Evolutionary conservation across 495 filamentous ascomycete species (phyloP), one percentile per base, ranked within the genome.

Genomic region (Cercophora sp.): DNA sequence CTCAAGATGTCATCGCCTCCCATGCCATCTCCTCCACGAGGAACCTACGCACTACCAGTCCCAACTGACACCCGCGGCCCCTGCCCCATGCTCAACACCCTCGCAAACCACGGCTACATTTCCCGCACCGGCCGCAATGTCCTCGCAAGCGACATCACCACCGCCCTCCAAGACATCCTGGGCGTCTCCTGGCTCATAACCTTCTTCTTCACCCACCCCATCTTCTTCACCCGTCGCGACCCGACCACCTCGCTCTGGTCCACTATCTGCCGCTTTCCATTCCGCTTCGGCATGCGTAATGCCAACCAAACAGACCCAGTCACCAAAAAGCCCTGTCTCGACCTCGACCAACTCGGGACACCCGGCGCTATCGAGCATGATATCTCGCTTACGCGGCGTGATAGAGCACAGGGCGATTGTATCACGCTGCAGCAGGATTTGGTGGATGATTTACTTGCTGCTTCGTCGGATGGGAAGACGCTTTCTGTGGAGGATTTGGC

Each of bases 331-430:
- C 25, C 6, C 40, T 18, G 50, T 52, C 24, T 71, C 4, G 52
- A 66, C 49, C 60, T 71, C 23, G 64, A 69, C 46, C 60, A 68
- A 36, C 52, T 71, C 10, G 62, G 37, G 24, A 52, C 29, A 0
- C 66, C 57, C 26, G 54, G 53, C 48, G 56, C 46, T 1, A 51
- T 69, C 36, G 68, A 69, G 52, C 66, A 71, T 46, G 68, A 71
- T 48, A 58, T 69, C 60, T 69, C 66, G 4, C 48, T 69, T 2
- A 66, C 58, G 1, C 57, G 68, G 1, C 55, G 54, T 2, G 68
- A 71, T 51, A 9, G 19, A 9, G 49, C 54, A 4, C 62, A 65
- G 23, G 64, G 59, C 0, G 66, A 65, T 49, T 59, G 59, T 31
- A 22, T 55, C 18, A 37, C 55, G 6, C 9, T 8, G 2, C 62